Evolutionary conservation across 176 grass and related monocot genomes (phyloP), one percentile per base, ranked within the genome.

Genomic region (Thalia dealbata): DNA sequence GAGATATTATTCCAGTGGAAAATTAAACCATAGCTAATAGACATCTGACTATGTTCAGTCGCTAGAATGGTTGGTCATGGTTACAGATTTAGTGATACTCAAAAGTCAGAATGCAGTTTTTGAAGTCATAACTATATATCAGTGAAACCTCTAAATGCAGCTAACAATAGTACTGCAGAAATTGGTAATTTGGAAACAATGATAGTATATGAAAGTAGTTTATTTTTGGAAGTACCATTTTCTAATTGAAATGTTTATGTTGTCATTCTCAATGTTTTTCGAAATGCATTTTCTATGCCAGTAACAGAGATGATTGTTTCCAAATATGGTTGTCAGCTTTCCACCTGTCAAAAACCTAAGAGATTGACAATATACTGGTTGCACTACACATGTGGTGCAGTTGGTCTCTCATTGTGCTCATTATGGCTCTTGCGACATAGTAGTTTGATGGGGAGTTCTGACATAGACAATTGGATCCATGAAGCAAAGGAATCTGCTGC

Each of bases 361-460:
- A 86, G 61, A 52, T 73, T 86, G 66, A 86, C 89, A 22, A 72
- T 81, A 70, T 87, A 92, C 50, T 96, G 93, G 93, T 79, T 96
- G 63, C 87, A 77, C 45, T 96, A 96, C 81, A 90, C 93, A 64
- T 86, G 83, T 59, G 89, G 89, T 87, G 87, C 87, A 75, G 74
- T 96, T 76, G 93, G 93, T 41, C 78, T 97, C 66, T 90, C 89
- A 71, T 80, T 78, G 70, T 97, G 93, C 79, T 90, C 93, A 43
- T 18, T 96, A 51, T 96, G 93, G 93, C 74, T 96, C 77, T 74
- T 96, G 79, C 84, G 85, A 14, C 92, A 96, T 74, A 96, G 92
- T 80, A 88, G 92, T 77, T 96, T 96, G 84, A 91, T 87, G 92
- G 92, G 92, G 77, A 96, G 92, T 77, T 75, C 86, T 75, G 92